Evolutionary conservation across 164 flowering plant genomes (phyloP).

Genomic region (Vitis rupestris): DNA sequence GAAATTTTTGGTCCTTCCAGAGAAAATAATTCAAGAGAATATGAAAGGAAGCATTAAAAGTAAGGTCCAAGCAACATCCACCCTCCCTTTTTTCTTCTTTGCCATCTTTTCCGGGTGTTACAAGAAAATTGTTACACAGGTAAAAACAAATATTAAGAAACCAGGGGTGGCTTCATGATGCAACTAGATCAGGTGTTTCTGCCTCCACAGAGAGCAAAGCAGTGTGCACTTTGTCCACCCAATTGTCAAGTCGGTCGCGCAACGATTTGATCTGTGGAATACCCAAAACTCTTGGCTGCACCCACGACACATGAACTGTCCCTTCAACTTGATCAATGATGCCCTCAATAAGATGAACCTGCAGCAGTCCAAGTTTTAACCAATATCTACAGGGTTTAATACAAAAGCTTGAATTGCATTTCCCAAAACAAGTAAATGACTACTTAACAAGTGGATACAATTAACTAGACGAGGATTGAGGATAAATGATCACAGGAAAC

Average conservation of each 20-base stretch:
- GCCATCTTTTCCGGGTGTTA: neutral
- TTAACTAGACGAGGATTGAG: no score
- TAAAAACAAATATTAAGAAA: conserved; percentile 11
- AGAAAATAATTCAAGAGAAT: conserved; percentile 6
- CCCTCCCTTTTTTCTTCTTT: conserved; percentile 1
- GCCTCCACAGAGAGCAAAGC: conserved; percentile 82
- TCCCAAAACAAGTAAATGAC: no score
- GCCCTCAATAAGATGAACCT: conserved; percentile 97
- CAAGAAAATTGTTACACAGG: conserved; percentile 15
- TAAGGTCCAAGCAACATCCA: conserved; percentile 7
- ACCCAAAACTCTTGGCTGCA: conserved; percentile 88
- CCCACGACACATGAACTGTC: conserved; percentile 93
- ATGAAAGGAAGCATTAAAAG: conserved; percentile 9
- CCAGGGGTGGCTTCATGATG: conserved; percentile 32
- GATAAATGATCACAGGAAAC: no score
- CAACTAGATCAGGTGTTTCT: conserved; percentile 93
- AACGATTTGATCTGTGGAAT: conserved; percentile 81
- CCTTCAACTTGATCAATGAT: conserved; percentile 95
- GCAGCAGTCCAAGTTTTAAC: conserved; percentile 18
- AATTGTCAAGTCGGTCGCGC: conserved; percentile 72
- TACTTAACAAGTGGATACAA: no score
- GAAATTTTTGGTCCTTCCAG: conserved; percentile 7
- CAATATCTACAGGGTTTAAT: no score
- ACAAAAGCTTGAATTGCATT: no score
- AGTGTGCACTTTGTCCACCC: conserved; percentile 84